Evolutionary conservation across 225 moss, liverwort and hornwort species (phyloP).

Genomic region (Neckera pumila): DNA sequence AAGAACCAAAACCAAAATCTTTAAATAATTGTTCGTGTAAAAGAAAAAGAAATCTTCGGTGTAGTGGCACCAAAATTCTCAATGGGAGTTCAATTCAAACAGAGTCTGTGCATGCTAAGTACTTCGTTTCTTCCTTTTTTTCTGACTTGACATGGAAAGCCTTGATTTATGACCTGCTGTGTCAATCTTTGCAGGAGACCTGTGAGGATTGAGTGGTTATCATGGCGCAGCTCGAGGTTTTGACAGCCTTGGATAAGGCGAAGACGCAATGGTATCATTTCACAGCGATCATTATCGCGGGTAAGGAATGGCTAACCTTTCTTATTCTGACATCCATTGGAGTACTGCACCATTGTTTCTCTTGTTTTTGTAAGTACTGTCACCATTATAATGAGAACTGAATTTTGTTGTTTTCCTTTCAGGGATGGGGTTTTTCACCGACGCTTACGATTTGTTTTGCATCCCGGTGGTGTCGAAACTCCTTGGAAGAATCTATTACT

Average conservation of each 20-base stretch:
- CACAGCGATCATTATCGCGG: conserved; percentile 45
- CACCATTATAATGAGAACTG: background rate
- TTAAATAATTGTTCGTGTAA: background rate
- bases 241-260: conserved; percentile 42
- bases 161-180: background rate
- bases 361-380: background rate
- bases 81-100: background rate
- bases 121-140: background rate
- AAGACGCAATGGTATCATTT: conserved; percentile 54
- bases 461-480: conserved; percentile 37
- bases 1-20: background rate
- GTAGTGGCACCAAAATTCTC: background rate
- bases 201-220: background rate
- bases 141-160: background rate
- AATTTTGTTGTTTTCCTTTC: background rate
- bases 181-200: background rate
- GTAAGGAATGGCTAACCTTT: background rate
- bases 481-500: conserved; percentile 40
- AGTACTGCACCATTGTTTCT: too few relatives aligned
- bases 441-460: conserved; percentile 47
- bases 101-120: background rate
- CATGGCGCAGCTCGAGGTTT: conserved; percentile 46
- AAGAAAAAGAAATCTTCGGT: background rate
- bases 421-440: conserved; percentile 53
- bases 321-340: too few relatives aligned